Conservation (phyloP, 1,284 basidiomycete genomes). For the Ganoderma meredithae region DNA sequence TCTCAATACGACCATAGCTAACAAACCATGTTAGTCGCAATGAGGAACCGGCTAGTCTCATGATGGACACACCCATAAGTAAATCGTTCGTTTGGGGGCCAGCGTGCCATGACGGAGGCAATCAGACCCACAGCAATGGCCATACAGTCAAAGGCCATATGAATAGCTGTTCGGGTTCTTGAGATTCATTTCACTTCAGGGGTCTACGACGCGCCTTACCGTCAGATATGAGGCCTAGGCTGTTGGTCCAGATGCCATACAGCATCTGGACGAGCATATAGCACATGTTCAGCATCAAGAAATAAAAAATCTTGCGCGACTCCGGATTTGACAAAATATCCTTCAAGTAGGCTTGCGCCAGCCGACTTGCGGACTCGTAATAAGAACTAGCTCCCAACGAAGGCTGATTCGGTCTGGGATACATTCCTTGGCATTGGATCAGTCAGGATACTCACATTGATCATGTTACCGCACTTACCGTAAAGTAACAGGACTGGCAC, state of each 20-base stretch:
- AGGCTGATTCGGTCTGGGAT: constrained; percentile 54
- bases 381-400: constrained; percentile 48
- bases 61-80: constrained; percentile 83
- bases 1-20: constrained; percentile 98
- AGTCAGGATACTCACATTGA: constrained; percentile 11
- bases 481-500: constrained; percentile 55
- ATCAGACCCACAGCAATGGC: constrained; percentile 96
- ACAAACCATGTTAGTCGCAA: constrained; percentile 4
- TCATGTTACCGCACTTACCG: constrained; percentile 51
- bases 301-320: constrained; percentile 96
- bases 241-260: constrained; percentile 98
- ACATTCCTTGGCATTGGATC: constrained; percentile 55
- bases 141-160: constrained; percentile 99
- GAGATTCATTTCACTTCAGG: background rate
- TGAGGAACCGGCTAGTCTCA: background rate
- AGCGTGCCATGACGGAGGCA: constrained; percentile 97
- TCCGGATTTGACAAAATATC: constrained; percentile 91
- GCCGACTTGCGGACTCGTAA: constrained; percentile 61
- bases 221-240: constrained; percentile 95
- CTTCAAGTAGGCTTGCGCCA: constrained; percentile 81
- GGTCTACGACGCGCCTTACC: constrained; percentile 58
- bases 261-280: constrained; percentile 97
- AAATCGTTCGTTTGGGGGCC: constrained; percentile 94
- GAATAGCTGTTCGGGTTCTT: constrained; percentile 74
- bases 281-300: constrained; percentile 92